phyloP scores from a whole-genome alignment of 495 filamentous ascomycete species.

The Penicillium lividum region DNA sequence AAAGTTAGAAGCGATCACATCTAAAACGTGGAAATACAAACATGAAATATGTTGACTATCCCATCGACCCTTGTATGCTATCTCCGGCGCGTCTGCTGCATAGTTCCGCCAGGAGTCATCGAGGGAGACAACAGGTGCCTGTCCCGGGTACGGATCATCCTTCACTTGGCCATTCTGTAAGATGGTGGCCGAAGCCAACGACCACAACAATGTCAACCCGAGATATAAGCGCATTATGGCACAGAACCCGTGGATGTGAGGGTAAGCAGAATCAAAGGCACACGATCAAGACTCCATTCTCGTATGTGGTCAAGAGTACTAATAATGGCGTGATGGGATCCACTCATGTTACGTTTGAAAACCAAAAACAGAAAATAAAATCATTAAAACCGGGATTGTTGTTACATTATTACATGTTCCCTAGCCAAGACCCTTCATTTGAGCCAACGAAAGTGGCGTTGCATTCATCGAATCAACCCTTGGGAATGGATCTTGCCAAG shows the following conservation, averaged over 20 bases:
- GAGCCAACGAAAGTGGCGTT: neutral
- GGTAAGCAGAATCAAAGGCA: slow-evolving; percentile 4
- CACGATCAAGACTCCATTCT: neutral
- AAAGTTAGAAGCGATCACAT: slow-evolving; percentile 15
- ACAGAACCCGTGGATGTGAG: slow-evolving; percentile 3
- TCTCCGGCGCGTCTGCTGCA: slow-evolving; percentile 54
- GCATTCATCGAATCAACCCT: neutral
- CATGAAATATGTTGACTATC: slow-evolving; percentile 66
- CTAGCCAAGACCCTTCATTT: neutral
- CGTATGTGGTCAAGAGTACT: slow-evolving; percentile 16
- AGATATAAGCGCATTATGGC: slow-evolving; percentile 19
- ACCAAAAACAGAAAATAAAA: neutral
- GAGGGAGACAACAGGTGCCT: slow-evolving; percentile 24
- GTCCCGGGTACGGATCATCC: slow-evolving; percentile 38
- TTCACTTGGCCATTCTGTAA: slow-evolving; percentile 63
- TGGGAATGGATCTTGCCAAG: neutral
- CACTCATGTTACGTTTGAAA: neutral
- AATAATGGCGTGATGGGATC: slow-evolving; percentile 24
- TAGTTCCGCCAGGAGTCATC: slow-evolving; percentile 52
- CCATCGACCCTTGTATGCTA: slow-evolving; percentile 73
- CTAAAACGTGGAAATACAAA: slow-evolving; percentile 42
- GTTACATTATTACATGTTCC: neutral
- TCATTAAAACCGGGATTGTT: neutral
- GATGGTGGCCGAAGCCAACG: slow-evolving; percentile 47
- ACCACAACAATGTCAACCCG: slow-evolving; percentile 19